Evolutionary conservation across 2,329 filamentous ascomycete species (phyloP), one percentile per base, ranked within the genome.

Genomic region (Hypoxylon sp.): DNA sequence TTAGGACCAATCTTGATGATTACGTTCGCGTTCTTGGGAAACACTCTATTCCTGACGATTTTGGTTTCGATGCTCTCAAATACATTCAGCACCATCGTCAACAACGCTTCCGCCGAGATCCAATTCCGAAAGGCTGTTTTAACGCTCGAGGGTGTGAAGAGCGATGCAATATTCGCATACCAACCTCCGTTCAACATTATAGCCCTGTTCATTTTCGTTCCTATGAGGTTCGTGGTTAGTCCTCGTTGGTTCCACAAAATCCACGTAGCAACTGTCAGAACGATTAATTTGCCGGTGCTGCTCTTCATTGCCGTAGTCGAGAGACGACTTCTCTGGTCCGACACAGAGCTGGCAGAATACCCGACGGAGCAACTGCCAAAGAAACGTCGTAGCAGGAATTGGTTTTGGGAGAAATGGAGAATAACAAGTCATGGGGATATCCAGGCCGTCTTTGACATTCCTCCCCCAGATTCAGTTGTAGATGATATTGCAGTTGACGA

Each of bases 181-280:
- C 89, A 91, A 47, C 92, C 93, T 0, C 93, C 93, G 0, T 94
- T 96, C 81, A 97, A 97, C 76, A 88, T 97, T 66, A 80, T 94
- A 19, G 93, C 93, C 22, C 84, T 96, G 29, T 81, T 93, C 65
- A 77, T 94, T 29, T 84, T 96, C 14, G 84, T 95, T 1, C 93
- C 93, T 0, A 85, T 96, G 67, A 94, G 94, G 74, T 92, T 92
- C 74, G 73, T 92, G n/a, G 84, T 94, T 37, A 90, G 89, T n/a
- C 89, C 92, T 0, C 89, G 93, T 48, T 95, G 92, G 92, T 96
- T 96, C 77, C 93, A 97, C 83, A 96, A 95, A 80, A 92, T 95
- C 75, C 94, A 97, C 77, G 92, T 97, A 63, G 88, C 90, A 64
- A 87, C 88, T 9, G 91, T 96, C 22, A 89, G 92, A 39, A 81